Evolutionary conservation across 176 grass and related monocot species (phyloP), one percentile per base, ranked within the genome.

Genomic region (Hordeum marinum): DNA sequence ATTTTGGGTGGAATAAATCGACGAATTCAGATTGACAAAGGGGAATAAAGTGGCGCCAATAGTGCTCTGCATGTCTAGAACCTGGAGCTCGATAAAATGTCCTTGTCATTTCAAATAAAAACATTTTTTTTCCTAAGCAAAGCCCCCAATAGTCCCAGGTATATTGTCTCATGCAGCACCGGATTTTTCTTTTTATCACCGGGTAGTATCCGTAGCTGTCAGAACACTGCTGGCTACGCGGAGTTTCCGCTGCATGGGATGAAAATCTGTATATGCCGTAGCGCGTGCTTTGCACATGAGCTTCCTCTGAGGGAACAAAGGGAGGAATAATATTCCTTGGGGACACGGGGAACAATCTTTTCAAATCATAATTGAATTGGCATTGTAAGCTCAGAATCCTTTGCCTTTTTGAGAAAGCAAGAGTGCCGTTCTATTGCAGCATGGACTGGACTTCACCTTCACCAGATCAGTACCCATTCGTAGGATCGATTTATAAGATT

Each of bases 291-390:
- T 18, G 11, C 32, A 68, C 68, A 23, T 40, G 57, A 87, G 85
- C 85, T 91, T 82, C 89, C 89, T 87, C 7, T 63, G 31, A 77
- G 89, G 89, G 85, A 87, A 75, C 89, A 88, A 10, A 76, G 43
- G 43, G 3, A 45, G 42, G 68, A 32, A 77, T 43, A 76, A 37
- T 84, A 60, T 87, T 84, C 89, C 32, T 5, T 13, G 46, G 75
- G 37, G 84, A 83, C 85, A 80, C 29, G 0, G 58, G 68, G 80
- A 90, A 76, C 60, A 63, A 84, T 81, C 35, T 14, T 4, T 77
- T 18, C 52, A 87, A 84, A 87, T 77, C 63, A 24, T 80, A 87
- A 81, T 68, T 80, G 39, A 76, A 80, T 68, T 77, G 70, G 89
- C 80, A 84, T 84, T 67, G 15, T 55, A 69, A 87, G 61, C 37